Conservation (phyloP, 345 rosid species). For the Streptanthus diversifolius region DNA sequence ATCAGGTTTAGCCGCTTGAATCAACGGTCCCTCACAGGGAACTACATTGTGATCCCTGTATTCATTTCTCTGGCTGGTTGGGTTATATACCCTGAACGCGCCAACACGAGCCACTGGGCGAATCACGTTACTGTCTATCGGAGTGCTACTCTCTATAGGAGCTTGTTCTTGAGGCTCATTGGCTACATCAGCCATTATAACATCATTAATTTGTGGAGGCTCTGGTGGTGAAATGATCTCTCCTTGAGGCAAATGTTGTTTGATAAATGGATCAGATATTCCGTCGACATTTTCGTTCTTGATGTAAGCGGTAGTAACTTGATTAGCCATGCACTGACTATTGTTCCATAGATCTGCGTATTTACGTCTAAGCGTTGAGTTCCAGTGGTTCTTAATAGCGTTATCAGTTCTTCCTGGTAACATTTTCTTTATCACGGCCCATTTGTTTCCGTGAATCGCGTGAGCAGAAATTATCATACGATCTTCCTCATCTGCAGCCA, state of each 20-base stretch:
- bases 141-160: conserved; percentile 9
- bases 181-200: conserved; percentile 32
- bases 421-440: conserved; percentile 81
- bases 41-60: conserved; percentile 32
- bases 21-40: conserved; percentile 52
- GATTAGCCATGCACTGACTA: conserved; percentile 36
- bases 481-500: conserved; percentile 77
- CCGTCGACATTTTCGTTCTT: conserved; percentile 34
- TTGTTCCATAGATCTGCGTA: conserved; percentile 35
- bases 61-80: conserved; percentile 35
- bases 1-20: conserved; percentile 50
- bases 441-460: conserved; percentile 77
- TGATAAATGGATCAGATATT: conserved; percentile 39
- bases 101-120: conserved; percentile 63
- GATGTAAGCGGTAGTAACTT: conserved; percentile 24
- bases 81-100: conserved; percentile 65
- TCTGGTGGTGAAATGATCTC: conserved; percentile 34
- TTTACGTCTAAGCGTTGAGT: conserved; percentile 72
- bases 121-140: conserved; percentile 27
- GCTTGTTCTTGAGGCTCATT: conserved; percentile 30
- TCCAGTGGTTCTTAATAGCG: conserved; percentile 94
- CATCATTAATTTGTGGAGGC: conserved; percentile 33
- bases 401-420: conserved; percentile 85
- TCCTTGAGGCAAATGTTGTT: conserved; percentile 44
- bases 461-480: conserved; percentile 62